Percentiles rank a stretch among this genome's conserved stretches.
These are phyloP conservation scores for Ceratonia siliqua DNA, from an alignment of 306 rosid genomes.

Conservation along the genomic window DNA sequence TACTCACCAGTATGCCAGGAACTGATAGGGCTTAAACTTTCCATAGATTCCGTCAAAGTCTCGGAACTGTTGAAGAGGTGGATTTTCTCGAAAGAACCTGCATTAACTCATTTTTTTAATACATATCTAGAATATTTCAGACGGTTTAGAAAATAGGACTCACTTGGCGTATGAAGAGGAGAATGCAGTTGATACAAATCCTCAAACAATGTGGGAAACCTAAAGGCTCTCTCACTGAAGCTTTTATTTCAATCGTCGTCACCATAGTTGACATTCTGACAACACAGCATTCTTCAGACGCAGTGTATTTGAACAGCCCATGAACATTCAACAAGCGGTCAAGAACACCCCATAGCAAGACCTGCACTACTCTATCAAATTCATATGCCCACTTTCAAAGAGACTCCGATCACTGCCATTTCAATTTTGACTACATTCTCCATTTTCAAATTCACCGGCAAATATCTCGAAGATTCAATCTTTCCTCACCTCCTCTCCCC, in stretches of 20 bases:
- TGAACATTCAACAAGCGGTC: too few species aligned
- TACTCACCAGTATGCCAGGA: constrained; percentile 57
- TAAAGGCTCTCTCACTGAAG: constrained; percentile 47
- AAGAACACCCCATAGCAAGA: too few species aligned
- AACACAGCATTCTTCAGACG: too few species aligned
- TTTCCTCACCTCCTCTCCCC: too few species aligned
- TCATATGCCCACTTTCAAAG: too few species aligned
- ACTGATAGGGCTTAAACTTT: constrained; percentile 58
- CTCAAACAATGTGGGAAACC: constrained; percentile 59
- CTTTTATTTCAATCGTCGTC: constrained; percentile 1
- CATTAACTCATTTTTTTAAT: constrained; percentile 2
- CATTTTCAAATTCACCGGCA: too few species aligned
- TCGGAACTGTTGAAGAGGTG: constrained; percentile 34
- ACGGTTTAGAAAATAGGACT: too few species aligned
- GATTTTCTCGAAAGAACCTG: constrained; percentile 50
- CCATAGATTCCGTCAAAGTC: constrained; percentile 53
- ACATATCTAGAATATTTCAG: neutral
- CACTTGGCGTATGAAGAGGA: constrained; percentile 58
- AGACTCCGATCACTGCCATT: too few species aligned
- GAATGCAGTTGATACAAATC: constrained; percentile 64
- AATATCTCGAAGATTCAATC: too few species aligned
- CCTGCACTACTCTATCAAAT: too few species aligned
- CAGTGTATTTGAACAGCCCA: too few species aligned
- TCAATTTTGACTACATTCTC: too few species aligned
- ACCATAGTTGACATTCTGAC: neutral